Evolutionary conservation across 257 asterid genomes (phyloP), one percentile per base, ranked within the genome.

Genomic region (Nicotiana attenuata): DNA sequence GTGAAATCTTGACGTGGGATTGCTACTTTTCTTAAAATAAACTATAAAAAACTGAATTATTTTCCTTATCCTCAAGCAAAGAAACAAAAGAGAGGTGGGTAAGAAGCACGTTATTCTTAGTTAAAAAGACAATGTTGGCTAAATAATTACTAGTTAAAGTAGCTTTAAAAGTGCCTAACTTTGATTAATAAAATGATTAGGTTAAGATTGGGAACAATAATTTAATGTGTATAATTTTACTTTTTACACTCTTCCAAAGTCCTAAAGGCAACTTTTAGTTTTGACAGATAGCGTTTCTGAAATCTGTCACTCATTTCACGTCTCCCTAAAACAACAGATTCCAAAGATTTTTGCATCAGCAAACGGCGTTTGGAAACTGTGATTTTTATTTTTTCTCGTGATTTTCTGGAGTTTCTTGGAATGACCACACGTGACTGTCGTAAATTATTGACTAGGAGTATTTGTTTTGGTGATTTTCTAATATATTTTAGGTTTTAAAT

Each of bases 161-260:
- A 50, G 22, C 76, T 85, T 83, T 83, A 47, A n/a, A 68, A 52
- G 63, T 85, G 86, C 92, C 91, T 80, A 91, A 91, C 89, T 88
- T 78, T 82, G 85, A 87, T 87, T 87, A 86, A 85, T 84, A 71
- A 61, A 85, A 80, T 88, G 88, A 89, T 89, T 89, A 85, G 84
- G 82, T 84, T 80, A 85, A 80, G 81, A 85, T 81, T 83, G 9
- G 3, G n/a, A 10, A 38, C 10, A 38, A 68, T 68, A 28, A 52
- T 56, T 22, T 50, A 38, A 6, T 57, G 83, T 81, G 77, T 77
- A 80, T 53, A 78, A 79, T 82, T 80, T 76, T 5, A 29, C 17
- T 64, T 22, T 71, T 83, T 28, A 66, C 50, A 85, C 84, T 41
- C 28, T 50, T 82, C 86, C 87, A 78, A 87, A 83, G 87, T 83